Base-by-base conservation (phyloP, 495 filamentous ascomycete genomes). In the Aspergillus leporis region DNA sequence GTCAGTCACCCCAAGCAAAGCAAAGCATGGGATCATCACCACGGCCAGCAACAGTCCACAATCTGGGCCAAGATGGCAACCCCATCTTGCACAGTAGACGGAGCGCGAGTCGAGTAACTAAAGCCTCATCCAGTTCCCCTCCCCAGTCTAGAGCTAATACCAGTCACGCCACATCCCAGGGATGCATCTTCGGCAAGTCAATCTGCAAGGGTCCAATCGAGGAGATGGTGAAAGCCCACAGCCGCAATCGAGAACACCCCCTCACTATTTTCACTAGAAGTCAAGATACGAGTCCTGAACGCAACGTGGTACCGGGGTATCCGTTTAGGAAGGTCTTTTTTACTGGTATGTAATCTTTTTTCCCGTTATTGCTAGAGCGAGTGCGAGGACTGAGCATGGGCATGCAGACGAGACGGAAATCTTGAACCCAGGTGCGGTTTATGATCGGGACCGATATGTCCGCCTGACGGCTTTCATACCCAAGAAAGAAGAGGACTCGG, bases 41-140 rank as follows among this genome's bases (percentile, higher is more conserved):
- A n/a, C 41, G 32, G n/a, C 56, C 56, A 21, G 56, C 56, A 18
- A 51, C 56, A 8, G 56, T 59, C 23, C 14, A 65, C n/a, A 38
- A 59, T 60, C 36, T 67, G 43, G 54, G 57, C 19, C 43, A 52
- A 6, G 3, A 38, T 13, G 59, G 34, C 5, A 38, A 56, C 48
- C 55, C 55, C 21, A 38, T 61, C 22, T 46, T 58, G 32, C 47
- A 51, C 10, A 69, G 61, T 34, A 72, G 56, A 45, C 66, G 61
- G 13, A 70, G 68, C 38, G 63, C 66, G 3, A 21, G 21, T 12
- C 46, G 55, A 14, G 47, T 51, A 5, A 21, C 10, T 0, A 58
- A 58, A 43, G 21, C 34, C 5, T 31, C 46, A 41, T 56, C 53
- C 23, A 18, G 48, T 19, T 45, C 53, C 16, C 36, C 19, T 34